Evolutionary conservation across 2,329 filamentous ascomycete genomes (phyloP), one percentile per base, ranked within the genome.

Genomic region (Bipolaris oryzae): DNA sequence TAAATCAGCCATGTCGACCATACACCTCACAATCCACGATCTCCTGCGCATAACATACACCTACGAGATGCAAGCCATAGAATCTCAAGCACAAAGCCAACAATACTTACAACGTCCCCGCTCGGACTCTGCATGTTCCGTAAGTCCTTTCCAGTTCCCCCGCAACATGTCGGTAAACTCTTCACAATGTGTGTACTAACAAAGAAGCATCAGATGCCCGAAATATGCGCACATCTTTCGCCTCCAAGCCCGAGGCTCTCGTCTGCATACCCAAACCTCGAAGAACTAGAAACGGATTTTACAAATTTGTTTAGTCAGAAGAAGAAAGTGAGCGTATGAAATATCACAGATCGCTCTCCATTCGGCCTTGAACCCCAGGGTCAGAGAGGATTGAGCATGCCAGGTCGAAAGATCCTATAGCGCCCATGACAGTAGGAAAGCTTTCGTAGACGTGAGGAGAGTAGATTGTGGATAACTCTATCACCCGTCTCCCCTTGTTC

Each of bases 31-130:
- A 7, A 56, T 74, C 41, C 63, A 73, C 60, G 72, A 74, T 41
- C 57, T 74, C 9, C 64, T 74, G 15, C 72, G 72, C 59, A 72
- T 74, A 55, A 73, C 72, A 18, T 73, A 73, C 48, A 69, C 65
- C 1, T 74, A 74, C 50, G 72, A 74, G 54, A 61, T 66, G n/a
- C 64, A 62, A 43, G 66, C 66, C 7, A 41, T 65, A 10, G 62
- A 67, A 46, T 60, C 58, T 33, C 59, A 63, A 46, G 60, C 61
- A 25, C 23, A 21, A n/a, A 18, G 31, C 43, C 54, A 49, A 20
- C 15, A 23, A 16, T 33, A 28, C 15, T 21, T 28, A 43, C 48
- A 31, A 15, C 43, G 66, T 46, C 61, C 60, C 16, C 63, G 64
- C 9, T 62, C 61, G 7, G 62, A 64, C 39, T 66, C 66, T 5